These are phyloP conservation scores for Boletus fagicola DNA, from an alignment of 768 basidiomycete species.

Conservation along the genomic window DNA sequence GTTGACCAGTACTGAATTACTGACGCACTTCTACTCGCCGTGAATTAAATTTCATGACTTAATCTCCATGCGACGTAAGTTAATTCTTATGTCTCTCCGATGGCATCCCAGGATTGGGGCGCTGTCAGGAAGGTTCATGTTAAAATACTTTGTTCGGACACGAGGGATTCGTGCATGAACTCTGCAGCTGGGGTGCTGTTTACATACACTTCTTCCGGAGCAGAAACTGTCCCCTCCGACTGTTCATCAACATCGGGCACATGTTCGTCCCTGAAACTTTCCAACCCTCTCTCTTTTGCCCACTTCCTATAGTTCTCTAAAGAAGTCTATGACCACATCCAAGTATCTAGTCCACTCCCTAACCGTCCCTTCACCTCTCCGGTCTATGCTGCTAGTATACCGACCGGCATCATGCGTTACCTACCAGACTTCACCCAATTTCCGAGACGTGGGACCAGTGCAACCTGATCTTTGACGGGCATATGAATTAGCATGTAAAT, in stretches of 20 bases:
- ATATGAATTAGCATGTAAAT: constrained; percentile 8
- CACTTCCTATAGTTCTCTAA: constrained; percentile 9
- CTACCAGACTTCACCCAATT: constrained; percentile 15
- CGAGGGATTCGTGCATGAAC: constrained; percentile 1
- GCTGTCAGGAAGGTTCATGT: not conserved
- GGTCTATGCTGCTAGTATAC: not conserved
- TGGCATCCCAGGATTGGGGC: not conserved
- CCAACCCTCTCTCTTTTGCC: constrained; percentile 3
- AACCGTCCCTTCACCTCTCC: constrained; percentile 4
- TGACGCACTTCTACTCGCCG: constrained; percentile 9
- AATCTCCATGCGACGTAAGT: constrained; percentile 18
- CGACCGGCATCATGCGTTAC: constrained; percentile 10
- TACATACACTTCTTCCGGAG: constrained; percentile 10
- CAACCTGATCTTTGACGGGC: constrained; percentile 8
- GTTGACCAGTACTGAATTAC: constrained; percentile 10
- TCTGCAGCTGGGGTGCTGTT: constrained; percentile 1
- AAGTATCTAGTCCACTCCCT: not conserved
- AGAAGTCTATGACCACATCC: constrained; percentile 11
- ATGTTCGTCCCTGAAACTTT: constrained; percentile 13
- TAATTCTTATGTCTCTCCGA: not conserved
- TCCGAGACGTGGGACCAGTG: constrained; percentile 14
- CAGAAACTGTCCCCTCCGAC: constrained; percentile 6
- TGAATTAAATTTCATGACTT: constrained; percentile 17
- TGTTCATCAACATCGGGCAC: constrained; percentile 1
- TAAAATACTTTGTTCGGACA: constrained; percentile 7